Conservation (phyloP, 306 rosid genomes). For the Sicyos edulis region DNA sequence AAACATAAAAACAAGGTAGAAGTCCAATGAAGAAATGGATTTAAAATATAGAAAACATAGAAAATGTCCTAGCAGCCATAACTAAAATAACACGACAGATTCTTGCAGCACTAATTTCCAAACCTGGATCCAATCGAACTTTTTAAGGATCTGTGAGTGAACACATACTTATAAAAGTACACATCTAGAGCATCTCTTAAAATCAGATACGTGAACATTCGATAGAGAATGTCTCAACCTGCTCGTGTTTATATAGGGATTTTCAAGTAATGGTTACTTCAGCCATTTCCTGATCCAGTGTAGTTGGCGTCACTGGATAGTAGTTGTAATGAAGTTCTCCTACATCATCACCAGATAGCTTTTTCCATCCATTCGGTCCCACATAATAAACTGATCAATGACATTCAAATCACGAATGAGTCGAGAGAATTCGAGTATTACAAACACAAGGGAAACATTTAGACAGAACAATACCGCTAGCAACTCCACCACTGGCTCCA, state of each 20-base stretch:
- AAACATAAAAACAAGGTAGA: background rate
- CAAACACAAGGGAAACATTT: background rate
- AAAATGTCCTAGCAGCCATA: background rate
- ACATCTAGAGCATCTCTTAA: background rate
- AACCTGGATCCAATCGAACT: background rate
- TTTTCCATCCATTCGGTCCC: conserved; percentile 82
- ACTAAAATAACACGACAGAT: background rate
- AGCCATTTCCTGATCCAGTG: conserved; percentile 86
- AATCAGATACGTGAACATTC: background rate
- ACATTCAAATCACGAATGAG: background rate
- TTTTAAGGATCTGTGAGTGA: too few relatives aligned
- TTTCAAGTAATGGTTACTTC: conserved; percentile 53
- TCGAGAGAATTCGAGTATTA: conserved; percentile 1
- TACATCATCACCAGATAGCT: conserved; percentile 80
- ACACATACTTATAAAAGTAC: background rate
- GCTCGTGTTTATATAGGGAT: background rate
- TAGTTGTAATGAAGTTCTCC: conserved; percentile 80
- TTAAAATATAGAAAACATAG: background rate
- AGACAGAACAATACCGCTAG: conserved; percentile 39
- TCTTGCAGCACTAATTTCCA: background rate
- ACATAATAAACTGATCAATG: conserved; percentile 53
- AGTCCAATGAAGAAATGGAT: conserved; percentile 1
- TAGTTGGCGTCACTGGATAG: conserved; percentile 50
- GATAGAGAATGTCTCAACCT: background rate
- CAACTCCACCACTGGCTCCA: conserved; percentile 97